Evolutionary conservation across 495 filamentous ascomycete genomes (phyloP).

Genomic region (Penicillium egyptiacum): DNA sequence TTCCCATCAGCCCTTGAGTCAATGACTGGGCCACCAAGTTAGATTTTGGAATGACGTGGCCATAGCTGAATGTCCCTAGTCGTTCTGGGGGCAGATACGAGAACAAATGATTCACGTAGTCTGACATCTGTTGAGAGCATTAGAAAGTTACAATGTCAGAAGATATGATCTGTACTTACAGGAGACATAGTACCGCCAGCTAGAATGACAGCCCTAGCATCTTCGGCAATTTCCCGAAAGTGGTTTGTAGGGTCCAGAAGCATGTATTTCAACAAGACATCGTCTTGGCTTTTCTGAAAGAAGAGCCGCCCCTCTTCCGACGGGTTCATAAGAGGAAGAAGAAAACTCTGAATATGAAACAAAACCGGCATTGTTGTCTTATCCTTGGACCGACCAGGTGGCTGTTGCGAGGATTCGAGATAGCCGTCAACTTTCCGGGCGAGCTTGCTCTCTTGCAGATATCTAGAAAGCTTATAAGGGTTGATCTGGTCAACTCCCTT

Average conservation of each 20-base stretch:
- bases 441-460: conserved; percentile 88
- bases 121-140: conserved; percentile 60
- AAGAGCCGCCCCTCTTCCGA: conserved; percentile 87
- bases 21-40: conserved; percentile 77
- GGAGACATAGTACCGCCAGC: conserved; percentile 98
- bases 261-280: conserved; percentile 75
- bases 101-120: conserved; percentile 83
- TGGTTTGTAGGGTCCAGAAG: conserved; percentile 92
- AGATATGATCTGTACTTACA: conserved; percentile 31
- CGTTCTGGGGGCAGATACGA: conserved; percentile 64
- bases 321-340: conserved; percentile 81
- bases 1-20: conserved; percentile 49
- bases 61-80: conserved; percentile 83
- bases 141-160: not conserved
- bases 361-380: conserved; percentile 65
- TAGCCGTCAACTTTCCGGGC: conserved; percentile 95
- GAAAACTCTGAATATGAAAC: conserved; percentile 79
- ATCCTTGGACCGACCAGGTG: conserved; percentile 28
- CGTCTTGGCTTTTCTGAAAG: conserved; percentile 57
- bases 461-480: conserved; percentile 79
- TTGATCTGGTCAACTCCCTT: conserved; percentile 97
- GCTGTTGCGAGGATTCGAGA: conserved; percentile 56
- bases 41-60: conserved; percentile 83
- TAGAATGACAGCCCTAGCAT: conserved; percentile 84
- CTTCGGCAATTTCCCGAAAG: conserved; percentile 83